Evolutionary conservation across 768 basidiomycete genomes (phyloP).

Genomic region (Hemileccinum rubropunctum): DNA sequence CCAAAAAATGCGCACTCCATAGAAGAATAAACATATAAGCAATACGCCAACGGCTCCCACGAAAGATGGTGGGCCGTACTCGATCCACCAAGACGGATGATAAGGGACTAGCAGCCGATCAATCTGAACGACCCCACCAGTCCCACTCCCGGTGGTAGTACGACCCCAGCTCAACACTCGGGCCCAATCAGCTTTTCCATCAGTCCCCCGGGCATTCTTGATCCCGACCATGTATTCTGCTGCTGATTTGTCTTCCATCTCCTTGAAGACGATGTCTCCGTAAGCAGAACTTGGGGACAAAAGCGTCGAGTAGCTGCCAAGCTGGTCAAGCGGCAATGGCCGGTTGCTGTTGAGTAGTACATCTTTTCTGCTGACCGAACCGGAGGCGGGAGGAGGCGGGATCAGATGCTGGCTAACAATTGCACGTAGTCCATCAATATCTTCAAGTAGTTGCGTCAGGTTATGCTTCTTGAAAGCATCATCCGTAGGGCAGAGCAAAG

Average conservation of each 20-base stretch:
- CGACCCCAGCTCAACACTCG: conserved; percentile 72
- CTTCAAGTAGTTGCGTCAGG: conserved; percentile 66
- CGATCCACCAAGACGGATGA: conserved; percentile 79
- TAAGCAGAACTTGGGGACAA: conserved; percentile 64
- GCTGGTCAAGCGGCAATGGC: conserved; percentile 70
- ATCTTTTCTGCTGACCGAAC: conserved; percentile 27
- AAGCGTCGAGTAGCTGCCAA: conserved; percentile 73
- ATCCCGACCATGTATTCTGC: conserved; percentile 61
- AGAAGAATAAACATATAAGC: conserved; percentile 67
- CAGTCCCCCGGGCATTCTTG: conserved; percentile 67
- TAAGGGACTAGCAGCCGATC: conserved; percentile 84
- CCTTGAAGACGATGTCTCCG: conserved; percentile 82
- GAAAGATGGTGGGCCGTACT: conserved; percentile 67
- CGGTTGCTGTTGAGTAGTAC: conserved; percentile 58
- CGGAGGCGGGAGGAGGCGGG: conserved; percentile 35
- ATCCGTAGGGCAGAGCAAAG: conserved; percentile 87
- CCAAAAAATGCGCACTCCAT: conserved; percentile 71
- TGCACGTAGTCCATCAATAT: conserved; percentile 48
- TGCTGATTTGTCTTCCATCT: conserved; percentile 40
- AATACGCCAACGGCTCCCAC: conserved; percentile 58
- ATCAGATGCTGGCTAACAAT: conserved; percentile 80
- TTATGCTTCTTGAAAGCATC: conserved; percentile 88
- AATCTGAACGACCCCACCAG: conserved; percentile 87
- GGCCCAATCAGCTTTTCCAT: conserved; percentile 61
- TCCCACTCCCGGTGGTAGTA: conserved; percentile 65